Conservation (phyloP, 2,329 filamentous ascomycete species). For the Cryphonectria parasitica region DNA sequence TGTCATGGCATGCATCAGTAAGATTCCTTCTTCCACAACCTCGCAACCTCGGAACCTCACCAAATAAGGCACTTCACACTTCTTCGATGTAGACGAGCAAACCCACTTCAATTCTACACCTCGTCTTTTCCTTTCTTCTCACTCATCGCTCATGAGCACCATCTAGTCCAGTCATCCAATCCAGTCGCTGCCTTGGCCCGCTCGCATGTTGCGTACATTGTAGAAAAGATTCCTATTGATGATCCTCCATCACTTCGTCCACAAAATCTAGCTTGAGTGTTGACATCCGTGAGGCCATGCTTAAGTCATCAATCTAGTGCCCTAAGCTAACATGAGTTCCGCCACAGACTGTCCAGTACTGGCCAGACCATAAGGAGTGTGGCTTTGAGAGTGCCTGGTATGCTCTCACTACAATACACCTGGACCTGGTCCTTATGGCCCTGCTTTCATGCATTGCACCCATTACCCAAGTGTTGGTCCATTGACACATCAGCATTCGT, state of each 20-base stretch:
- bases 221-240: not conserved
- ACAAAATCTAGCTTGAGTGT: not conserved
- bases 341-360: not conserved
- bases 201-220: not conserved
- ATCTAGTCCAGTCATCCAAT: not conserved
- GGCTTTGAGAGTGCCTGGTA: not conserved
- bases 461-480: not conserved
- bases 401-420: not conserved
- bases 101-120: not conserved
- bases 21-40: not conserved
- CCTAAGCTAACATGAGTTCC: not conserved
- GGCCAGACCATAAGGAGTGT: not conserved
- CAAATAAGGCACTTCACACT: not conserved
- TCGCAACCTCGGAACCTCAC: not conserved
- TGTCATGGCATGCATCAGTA: not conserved
- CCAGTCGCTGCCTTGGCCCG: not conserved
- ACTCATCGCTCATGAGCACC: not conserved
- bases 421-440: not conserved
- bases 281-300: not conserved
- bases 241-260: not conserved
- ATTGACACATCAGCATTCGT: not conserved
- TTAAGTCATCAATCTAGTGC: not conserved
- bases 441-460: not conserved
- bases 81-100: slow-evolving; percentile 4
- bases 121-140: not conserved